Conservation (phyloP, 768 basidiomycete species). For the Tylopilus cervinicoccineus region DNA sequence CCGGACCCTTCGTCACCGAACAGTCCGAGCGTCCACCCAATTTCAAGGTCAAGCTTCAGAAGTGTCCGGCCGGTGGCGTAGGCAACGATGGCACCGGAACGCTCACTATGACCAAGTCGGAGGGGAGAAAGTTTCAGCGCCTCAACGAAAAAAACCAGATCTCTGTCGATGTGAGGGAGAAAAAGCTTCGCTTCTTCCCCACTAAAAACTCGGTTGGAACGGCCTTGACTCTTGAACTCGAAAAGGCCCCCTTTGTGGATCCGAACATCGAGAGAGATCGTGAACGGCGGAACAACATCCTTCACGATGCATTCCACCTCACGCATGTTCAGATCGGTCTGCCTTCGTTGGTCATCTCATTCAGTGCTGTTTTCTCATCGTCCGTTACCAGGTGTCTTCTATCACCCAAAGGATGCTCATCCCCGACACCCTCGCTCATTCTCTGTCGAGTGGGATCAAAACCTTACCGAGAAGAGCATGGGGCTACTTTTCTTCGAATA, state of each 20-base stretch:
- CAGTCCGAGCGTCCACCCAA: conserved; percentile 41
- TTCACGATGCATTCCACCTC: conserved; percentile 51
- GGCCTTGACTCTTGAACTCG: conserved; percentile 34
- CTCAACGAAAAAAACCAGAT: conserved; percentile 39
- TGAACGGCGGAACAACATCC: conserved; percentile 37
- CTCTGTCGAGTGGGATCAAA: conserved; percentile 66
- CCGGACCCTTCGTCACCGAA: conserved; percentile 25
- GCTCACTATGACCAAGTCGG: conserved; percentile 24
- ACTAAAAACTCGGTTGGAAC: conserved; percentile 6
- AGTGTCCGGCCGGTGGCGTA: conserved; percentile 45
- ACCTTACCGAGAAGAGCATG: conserved; percentile 42
- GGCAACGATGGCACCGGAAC: conserved; percentile 53
- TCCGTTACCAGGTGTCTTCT: conserved; percentile 23
- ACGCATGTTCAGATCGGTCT: conserved; percentile 65
- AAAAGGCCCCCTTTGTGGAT: conserved; percentile 53
- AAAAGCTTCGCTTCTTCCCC: conserved; percentile 34
- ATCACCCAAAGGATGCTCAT: conserved; percentile 20
- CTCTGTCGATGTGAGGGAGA: conserved; percentile 36
- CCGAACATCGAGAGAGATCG: conserved; percentile 53
- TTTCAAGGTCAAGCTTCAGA: conserved; percentile 55
- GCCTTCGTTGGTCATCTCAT: conserved; percentile 19
- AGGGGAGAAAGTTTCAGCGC: conserved; percentile 46
- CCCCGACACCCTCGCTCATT: conserved; percentile 46
- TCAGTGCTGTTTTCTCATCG: neutral
- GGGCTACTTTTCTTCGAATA: conserved; percentile 63